These are phyloP conservation scores for Nothophoma quercina DNA, from an alignment of 2,329 filamentous ascomycete genomes.

Conservation along the genomic window DNA sequence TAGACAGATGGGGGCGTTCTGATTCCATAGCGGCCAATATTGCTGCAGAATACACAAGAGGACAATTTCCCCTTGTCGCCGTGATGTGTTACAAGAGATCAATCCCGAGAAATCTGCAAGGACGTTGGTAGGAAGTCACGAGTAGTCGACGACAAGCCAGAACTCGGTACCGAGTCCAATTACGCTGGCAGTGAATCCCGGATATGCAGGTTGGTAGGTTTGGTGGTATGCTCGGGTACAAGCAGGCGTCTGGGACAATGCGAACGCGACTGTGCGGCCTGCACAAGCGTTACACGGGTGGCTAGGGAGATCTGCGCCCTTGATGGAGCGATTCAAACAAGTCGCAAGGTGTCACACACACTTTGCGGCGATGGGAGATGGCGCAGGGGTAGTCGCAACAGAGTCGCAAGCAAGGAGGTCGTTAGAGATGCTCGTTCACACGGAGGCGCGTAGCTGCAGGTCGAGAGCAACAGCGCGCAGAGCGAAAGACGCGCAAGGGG, in stretches of 20 bases:
- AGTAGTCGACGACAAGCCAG: constrained; percentile 22
- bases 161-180: constrained; percentile 23
- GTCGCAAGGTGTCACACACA: constrained; percentile 32
- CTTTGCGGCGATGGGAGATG: constrained; percentile 18
- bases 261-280: constrained; percentile 47
- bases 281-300: constrained; percentile 43
- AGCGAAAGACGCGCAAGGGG: constrained; percentile 18
- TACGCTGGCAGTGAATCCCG: constrained; percentile 17
- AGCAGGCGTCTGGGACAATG: constrained; percentile 43
- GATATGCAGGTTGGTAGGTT: constrained; percentile 39
- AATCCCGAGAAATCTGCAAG: constrained; percentile 37
- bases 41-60: background rate
- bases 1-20: constrained; percentile 56
- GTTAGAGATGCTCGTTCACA: constrained; percentile 24
- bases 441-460: constrained; percentile 32
- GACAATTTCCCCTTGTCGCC: constrained; percentile 14
- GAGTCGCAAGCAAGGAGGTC: constrained; percentile 30
- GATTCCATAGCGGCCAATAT: constrained; percentile 45
- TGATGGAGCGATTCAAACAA: constrained; percentile 21
- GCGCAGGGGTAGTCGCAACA: constrained; percentile 23
- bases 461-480: constrained; percentile 16
- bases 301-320: constrained; percentile 33
- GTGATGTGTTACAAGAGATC: constrained; percentile 16
- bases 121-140: constrained; percentile 24
- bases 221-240: constrained; percentile 28